Evolutionary conservation across 805 yeast genomes (phyloP).

Genomic region (Zygosaccharomyces pseudorouxii): DNA sequence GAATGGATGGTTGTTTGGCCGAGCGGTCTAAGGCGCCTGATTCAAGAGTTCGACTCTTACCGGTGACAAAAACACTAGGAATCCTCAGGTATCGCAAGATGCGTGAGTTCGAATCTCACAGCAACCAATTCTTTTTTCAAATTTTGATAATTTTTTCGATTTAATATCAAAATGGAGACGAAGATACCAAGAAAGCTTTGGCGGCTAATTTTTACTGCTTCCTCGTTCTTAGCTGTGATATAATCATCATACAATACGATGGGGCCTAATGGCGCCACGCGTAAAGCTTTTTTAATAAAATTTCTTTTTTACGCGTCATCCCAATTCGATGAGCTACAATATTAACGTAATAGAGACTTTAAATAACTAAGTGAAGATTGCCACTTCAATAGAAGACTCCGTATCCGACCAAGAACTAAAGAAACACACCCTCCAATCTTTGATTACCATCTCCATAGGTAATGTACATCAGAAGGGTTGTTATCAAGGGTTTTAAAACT

Average conservation of each 20-base stretch:
- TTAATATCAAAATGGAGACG: background rate
- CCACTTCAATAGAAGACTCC: background rate
- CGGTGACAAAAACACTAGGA: slow-evolving; percentile 19
- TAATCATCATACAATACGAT: background rate
- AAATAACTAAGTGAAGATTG: too few species aligned
- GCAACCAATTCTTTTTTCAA: slow-evolving; percentile 30
- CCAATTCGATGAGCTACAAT: slow-evolving; percentile 1
- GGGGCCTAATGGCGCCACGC: background rate
- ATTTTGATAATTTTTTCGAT: background rate
- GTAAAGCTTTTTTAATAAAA: background rate
- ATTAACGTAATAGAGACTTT: background rate
- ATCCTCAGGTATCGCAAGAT: slow-evolving; percentile 36
- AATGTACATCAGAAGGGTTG: slow-evolving; percentile 49
- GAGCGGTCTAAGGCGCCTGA: slow-evolving; percentile 38
- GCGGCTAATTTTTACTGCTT: background rate
- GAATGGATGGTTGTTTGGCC: slow-evolving; percentile 38
- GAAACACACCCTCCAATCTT: background rate
- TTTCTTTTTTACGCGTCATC: background rate
- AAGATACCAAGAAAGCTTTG: background rate
- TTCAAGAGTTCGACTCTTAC: slow-evolving; percentile 30
- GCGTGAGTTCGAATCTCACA: slow-evolving; percentile 37
- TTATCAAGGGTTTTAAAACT: slow-evolving; percentile 90
- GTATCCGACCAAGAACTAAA: too few species aligned
- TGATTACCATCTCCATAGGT: too few species aligned
- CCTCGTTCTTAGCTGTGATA: background rate